A percentile compares a stretch with the other conserved stretches of the same genome.
These are phyloP conservation scores for Leccinum subgranulosum DNA, from an alignment of 768 basidiomycete genomes.

Conservation along the genomic window DNA sequence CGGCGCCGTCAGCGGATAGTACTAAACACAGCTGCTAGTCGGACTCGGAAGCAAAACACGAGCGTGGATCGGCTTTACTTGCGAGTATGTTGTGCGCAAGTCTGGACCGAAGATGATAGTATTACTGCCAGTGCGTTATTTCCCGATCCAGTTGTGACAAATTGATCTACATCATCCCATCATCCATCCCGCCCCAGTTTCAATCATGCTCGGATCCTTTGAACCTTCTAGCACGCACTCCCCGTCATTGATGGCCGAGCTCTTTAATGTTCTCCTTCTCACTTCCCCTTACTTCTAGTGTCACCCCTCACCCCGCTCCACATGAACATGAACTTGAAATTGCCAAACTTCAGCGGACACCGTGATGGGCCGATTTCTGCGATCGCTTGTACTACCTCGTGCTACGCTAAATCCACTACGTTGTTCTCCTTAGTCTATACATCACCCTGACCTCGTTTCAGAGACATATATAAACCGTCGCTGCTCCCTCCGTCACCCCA, in stretches of 20 bases:
- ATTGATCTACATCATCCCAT: conserved; percentile 19
- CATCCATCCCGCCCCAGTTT: neutral
- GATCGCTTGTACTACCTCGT: conserved; percentile 35
- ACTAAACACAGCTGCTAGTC: neutral
- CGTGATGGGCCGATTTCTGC: conserved; percentile 14
- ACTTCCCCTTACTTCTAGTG: conserved; percentile 1
- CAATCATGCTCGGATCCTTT: conserved; percentile 8
- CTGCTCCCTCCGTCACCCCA: conserved; percentile 12
- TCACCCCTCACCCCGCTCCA: conserved; percentile 3
- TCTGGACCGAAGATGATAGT: neutral
- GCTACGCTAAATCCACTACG: conserved; percentile 28
- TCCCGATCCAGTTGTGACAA: conserved; percentile 5
- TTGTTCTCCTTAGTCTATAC: conserved; percentile 22
- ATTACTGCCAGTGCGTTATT: neutral
- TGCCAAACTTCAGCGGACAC: neutral
- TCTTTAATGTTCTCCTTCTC: conserved; percentile 4
- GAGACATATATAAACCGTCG: conserved; percentile 28
- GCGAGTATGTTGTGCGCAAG: conserved; percentile 10
- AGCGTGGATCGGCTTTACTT: conserved; percentile 25
- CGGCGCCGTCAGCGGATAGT: conserved; percentile 14
- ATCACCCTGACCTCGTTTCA: conserved; percentile 43
- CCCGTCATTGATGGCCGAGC: conserved; percentile 11
- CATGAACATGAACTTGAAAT: conserved; percentile 16
- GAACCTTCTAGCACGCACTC: conserved; percentile 12
- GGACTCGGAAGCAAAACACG: neutral